Base-by-base conservation (phyloP, 2,329 filamentous ascomycete genomes). In the Cladophialophora yegresii region DNA sequence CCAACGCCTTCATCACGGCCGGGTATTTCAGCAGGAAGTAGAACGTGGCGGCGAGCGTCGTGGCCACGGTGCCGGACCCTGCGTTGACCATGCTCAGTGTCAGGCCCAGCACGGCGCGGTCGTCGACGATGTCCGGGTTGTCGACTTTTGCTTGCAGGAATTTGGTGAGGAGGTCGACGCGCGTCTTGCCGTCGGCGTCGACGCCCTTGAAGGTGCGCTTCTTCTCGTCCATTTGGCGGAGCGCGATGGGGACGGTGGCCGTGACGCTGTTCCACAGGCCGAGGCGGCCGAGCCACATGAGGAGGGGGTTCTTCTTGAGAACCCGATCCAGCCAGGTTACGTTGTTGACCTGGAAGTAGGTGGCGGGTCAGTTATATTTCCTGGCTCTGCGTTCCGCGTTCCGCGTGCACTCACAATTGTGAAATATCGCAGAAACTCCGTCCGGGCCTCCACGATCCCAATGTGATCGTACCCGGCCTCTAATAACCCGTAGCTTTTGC, bases 41-140 rank as follows among this genome's bases (percentile, higher is more conserved):
- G 72, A 93, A 91, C 0, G 92, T 83, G 8, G 87, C 83, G 6
- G 84, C 84, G 0, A 93, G 81, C 3, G 84, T 86, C 72, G 92
- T 92, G 40, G 89, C 89, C 0, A 90, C 93, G 0, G 90, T 93
- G 75, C 93, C 90, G 1, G 85, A 88, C 3, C 90, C 90, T 0
- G 90, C 90, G 26, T 72, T 71, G 22, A 75, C 63, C 61, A 75
- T 75, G n/a, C 47, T 58, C 8, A 69, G 59, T 12, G 63, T 56
- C 22, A 65, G 53, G 5, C 63, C 62, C 12, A 68, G 66, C 9
- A 68, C 51, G 20, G 58, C 54, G 6, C 54, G 33, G 40, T 67
- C 65, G 32, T 62, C 62, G 53, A 67, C 61, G 16, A 64, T 53
- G 54, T 62, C 67, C 6, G 65, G 58, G 22, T 64, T 58, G 30